Base-by-base conservation (phyloP, 1,284 basidiomycete species). In the Naganishia sp. region DNA sequence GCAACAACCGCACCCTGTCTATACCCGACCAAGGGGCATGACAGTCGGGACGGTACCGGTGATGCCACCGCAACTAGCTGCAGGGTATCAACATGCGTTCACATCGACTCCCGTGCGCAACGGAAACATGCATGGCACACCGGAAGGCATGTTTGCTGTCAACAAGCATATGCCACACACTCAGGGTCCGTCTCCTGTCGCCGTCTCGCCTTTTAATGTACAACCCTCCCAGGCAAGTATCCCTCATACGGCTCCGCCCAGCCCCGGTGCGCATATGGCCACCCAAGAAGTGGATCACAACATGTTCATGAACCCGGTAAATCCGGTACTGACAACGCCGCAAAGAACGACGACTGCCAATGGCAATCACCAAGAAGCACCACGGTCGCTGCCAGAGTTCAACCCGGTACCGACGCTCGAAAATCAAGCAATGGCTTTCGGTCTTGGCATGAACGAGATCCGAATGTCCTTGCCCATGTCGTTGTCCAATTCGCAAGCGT, bases 381-480 rank as follows among this genome's bases (percentile, higher is more conserved):
- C 58, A 11, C 47, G 58, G 18, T 61, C 58, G 11, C 35, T 51
- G 35, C 58, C 41, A 35, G 58, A 61, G 2, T 61, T 41, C 47
- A 67, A 67, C 35, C 46, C 60, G 3, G 66, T 67, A 10, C 58
- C 66, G 5, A 54, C 53, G 21, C 61, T 67, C n/a, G 66, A 67
- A 21, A 67, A 35, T 43, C 66, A 67, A n/a, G 66, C 66, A 3
- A 46, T 67, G 60, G 45, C 53, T 23, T 67, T 51, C 41, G 47
- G 53, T 15, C 49, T 50, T 23, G 60, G 53, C 25, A 63, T 54
- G 46, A 42, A 47, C 49, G 66, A 67, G 9, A 63, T 63, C 7
- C 51, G 53, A 28, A 58, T 63, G 53, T 21, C 51, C 18, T 45
- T 49, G 6, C 45, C 57, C 2, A 66, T 66, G 65, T 57, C 56